phyloP scores from a whole-genome alignment of 2,329 filamentous ascomycete genomes.

The Teratosphaeria destructans region DNA sequence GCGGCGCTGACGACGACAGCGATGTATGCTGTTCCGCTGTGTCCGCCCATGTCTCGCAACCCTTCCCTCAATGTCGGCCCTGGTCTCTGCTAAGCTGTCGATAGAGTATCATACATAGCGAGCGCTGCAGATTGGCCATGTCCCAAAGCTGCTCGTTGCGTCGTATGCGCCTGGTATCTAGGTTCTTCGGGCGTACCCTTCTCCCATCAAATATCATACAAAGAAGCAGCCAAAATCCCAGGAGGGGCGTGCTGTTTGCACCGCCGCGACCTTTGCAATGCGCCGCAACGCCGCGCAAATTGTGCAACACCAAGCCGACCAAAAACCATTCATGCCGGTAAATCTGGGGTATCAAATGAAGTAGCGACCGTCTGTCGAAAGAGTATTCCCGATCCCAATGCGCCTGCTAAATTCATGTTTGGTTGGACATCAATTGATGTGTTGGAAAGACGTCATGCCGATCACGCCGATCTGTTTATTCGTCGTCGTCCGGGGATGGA shows the following conservation, averaged over 20 bases:
- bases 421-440: not conserved
- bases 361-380: constrained; percentile 21
- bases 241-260: not conserved
- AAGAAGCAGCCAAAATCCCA: not conserved
- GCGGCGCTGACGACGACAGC: not conserved
- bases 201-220: constrained; percentile 1
- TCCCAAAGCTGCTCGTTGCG: not conserved
- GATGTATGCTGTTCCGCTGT: not conserved
- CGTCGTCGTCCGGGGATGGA: constrained; percentile 39
- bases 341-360: constrained; percentile 23
- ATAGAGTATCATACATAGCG: constrained; percentile 1
- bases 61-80: not conserved
- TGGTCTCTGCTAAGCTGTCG: not conserved
- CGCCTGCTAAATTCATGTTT: not conserved
- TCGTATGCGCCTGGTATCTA: not conserved
- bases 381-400: constrained; percentile 4
- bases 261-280: not conserved
- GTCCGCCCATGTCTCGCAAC: too few relatives aligned
- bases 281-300: constrained; percentile 4
- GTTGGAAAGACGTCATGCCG: not conserved
- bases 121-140: not conserved
- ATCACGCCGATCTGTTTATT: constrained; percentile 4
- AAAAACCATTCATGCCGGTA: not conserved
- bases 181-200: not conserved
- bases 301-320: not conserved